Base-by-base conservation (phyloP, 306 rosid genomes). In the Cajanus cajan region DNA sequence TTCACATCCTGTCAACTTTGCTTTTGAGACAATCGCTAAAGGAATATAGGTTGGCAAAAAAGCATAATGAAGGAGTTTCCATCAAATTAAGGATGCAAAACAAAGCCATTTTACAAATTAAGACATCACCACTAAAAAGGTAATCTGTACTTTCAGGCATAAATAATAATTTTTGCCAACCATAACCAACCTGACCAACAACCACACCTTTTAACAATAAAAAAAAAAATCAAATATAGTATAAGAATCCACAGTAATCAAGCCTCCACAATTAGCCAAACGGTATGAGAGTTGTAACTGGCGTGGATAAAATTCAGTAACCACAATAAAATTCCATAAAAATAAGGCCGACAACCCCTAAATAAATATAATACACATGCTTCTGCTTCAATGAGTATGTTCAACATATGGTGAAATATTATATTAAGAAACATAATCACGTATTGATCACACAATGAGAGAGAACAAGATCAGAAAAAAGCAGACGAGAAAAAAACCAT, bases 101-200 rank as follows among this genome's bases (percentile, higher is more conserved):
- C 7, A 71, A 54, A 62, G 57, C 44, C 48, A 79, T 57, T 78
- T 67, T n/a, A 52, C 64, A 69, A 74, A 82, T 66, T 6, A 39
- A 40, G 81, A 73, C 63, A 77, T 47, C 87, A 84, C 58, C 68
- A 50, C 85, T 74, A 83, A 87, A 94, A 90, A 92, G 93, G 87
- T 78, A 74, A 77, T 80, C 51, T 81, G 92, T 92, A 89, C 97
- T 89, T 89, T 44, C 86, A 85, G 76, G 52, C 64, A 40, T 66
- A 85, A 83, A 88, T 25, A 78, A 84, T 54, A 82, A 62, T 86
- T 89, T 88, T 83, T 85, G 83, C 88, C 85, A 87, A 82, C 85
- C 77, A 78, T n/a, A 80, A 68, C 83, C 85, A 81, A 65, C 83
- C 76, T 78, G 81, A 79, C 74, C 73, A 71, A n/a, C 59, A 54